Evolutionary conservation across 106 monocot species (phyloP), one percentile per base, ranked within the genome.

Genomic region (Narthecium ossifragum): DNA sequence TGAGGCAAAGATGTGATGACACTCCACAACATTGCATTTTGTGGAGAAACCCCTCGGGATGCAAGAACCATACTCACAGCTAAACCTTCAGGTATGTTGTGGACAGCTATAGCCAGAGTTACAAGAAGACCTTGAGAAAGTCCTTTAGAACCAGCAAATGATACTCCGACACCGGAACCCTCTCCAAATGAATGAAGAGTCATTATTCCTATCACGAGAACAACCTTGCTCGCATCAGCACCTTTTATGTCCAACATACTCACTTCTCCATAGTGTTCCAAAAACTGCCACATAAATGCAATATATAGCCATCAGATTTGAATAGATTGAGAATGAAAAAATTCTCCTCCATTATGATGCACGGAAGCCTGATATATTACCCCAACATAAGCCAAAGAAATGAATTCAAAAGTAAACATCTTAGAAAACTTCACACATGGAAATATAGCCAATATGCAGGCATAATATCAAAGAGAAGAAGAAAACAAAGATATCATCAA

Each of bases 231-330:
- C 30, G 96, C 96, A 53, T 98, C 90, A 53, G 96, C 96, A 68
- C 96, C 96, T 71, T 98, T 98, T 43, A 90, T 87, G 61, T 98
- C 96, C 73, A 98, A 61, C 96, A 98, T 98, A 79, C 90, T 98
- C 64, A 98, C 60, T 68, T 98, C 96, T 46, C 96, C 96, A 69
- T 84, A 91, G 23, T 78, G 73, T 57, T 98, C 96, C 65, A 98
- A 84, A 69, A 80, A 84, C 88, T 88, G 71, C 64, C n/a, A 69
- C 26, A 25, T n/a, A 36, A 14, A 28, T 14, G 11, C 43, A 43
- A 43, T 43, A n/a, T n/a, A n/a, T n/a, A n/a, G n/a, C n/a, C n/a
- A n/a, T n/a, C n/a, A n/a, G n/a, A n/a, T n/a, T n/a, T n/a, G n/a
- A n/a, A n/a, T n/a, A n/a, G n/a, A n/a, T n/a, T n/a, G n/a, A n/a